Percentiles rank a stretch among this genome's conserved stretches.
These are phyloP conservation scores for Zygnema cylindricum DNA, from an alignment of 139 green algal species.

Conservation along the genomic window DNA sequence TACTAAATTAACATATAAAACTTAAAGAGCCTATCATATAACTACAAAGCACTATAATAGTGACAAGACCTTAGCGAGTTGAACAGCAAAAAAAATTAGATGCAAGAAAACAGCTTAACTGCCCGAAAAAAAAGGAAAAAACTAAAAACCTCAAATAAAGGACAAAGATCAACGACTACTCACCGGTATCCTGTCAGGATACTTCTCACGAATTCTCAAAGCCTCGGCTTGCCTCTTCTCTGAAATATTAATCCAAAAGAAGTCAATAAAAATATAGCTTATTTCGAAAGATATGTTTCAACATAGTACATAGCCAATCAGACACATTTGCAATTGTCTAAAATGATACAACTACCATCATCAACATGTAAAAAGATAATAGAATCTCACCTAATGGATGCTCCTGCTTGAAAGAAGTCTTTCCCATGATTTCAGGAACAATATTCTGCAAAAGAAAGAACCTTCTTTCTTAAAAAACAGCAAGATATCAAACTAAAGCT, in stretches of 20 bases:
- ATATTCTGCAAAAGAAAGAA: no score
- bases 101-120: neutral
- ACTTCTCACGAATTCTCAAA: slow-evolving; percentile 94
- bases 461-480: no score
- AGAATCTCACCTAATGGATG: neutral
- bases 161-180: slow-evolving; percentile 17
- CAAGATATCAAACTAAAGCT: no score
- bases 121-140: neutral
- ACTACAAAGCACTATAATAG: neutral
- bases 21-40: no score
- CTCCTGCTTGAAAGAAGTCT: slow-evolving; percentile 11
- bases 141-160: neutral
- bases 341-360: neutral
- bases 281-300: no score
- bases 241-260: slow-evolving; percentile 63
- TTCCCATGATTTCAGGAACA: no score
- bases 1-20: no score
- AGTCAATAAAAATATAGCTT: slow-evolving; percentile 11
- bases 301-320: neutral
- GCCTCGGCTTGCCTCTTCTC: slow-evolving; percentile 95
- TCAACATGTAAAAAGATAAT: neutral
- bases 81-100: neutral
- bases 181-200: slow-evolving; percentile 93
- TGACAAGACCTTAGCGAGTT: neutral
- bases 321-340: neutral